These are phyloP conservation scores for Alternaria brassicicola DNA, from an alignment of 2,329 filamentous ascomycete species.

Conservation along the genomic window DNA sequence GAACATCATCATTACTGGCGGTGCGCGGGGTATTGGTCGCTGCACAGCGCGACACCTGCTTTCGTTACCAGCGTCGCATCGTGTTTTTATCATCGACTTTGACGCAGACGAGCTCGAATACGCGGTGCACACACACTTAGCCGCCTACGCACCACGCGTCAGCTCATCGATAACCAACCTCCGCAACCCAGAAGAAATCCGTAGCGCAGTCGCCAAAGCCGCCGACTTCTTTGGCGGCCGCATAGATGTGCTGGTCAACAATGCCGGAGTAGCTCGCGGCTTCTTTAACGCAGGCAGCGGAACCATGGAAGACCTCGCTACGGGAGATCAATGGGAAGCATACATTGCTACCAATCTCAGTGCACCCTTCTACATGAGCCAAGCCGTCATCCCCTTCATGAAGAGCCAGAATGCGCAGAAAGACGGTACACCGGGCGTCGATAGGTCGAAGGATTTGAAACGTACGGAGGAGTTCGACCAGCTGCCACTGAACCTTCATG, in stretches of 20 bases:
- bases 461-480: constrained; percentile 28
- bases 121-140: constrained; percentile 37
- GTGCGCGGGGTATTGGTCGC: constrained; percentile 54
- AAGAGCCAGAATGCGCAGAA: constrained; percentile 26
- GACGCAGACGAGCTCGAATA: constrained; percentile 48
- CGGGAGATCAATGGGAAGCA: constrained; percentile 31
- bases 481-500: constrained; percentile 26
- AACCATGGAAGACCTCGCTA: constrained; percentile 32
- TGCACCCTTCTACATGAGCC: constrained; percentile 30
- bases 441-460: constrained; percentile 27
- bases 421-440: constrained; percentile 15
- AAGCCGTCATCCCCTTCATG: constrained; percentile 32
- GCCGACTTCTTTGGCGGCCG: constrained; percentile 47
- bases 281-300: constrained; percentile 33
- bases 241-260: constrained; percentile 42
- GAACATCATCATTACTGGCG: constrained; percentile 49
- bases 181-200: constrained; percentile 36
- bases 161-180: constrained; percentile 47
- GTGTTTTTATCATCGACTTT: constrained; percentile 53
- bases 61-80: constrained; percentile 44
- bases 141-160: constrained; percentile 35
- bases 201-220: constrained; percentile 42
- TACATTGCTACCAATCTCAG: constrained; percentile 32
- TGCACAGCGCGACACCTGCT: constrained; percentile 52
- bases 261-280: constrained; percentile 33